Evolutionary conservation across 1,284 basidiomycete genomes (phyloP), one percentile per base, ranked within the genome.

Genomic region (Blastosporella zonata): DNA sequence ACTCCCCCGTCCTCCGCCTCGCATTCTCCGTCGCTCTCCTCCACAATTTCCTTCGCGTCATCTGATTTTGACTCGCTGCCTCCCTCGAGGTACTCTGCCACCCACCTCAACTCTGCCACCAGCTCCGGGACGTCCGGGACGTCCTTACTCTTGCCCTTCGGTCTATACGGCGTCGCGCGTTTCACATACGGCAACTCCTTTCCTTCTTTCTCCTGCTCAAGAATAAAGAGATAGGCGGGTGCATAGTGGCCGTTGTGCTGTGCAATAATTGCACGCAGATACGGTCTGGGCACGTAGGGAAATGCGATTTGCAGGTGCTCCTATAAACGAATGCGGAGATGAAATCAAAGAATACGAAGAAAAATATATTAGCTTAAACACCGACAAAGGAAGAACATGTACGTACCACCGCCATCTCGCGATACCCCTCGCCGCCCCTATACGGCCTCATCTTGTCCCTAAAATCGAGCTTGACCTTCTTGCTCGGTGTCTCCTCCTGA

Each of bases 261-360:
- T 0, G 52, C 41, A 2, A 85, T 67, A 1, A 57, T 62, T 12
- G 58, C 54, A 6, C 75, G 75, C 31, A 89, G 64, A 54, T 80
- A 70, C 0, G 67, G 59, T 48, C 74, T 74, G 0, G 83, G 82
- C 6, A 84, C 72, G 27, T 65, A 65, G 6, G 82, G 79, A 60
- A 84, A 88, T 52, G 83, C 77, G 1, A 59, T 48, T 56, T 71
- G 68, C 1, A 89, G 72, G 54, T 77, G 75, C 25, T 74, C 68
- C 81, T 82, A 47, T 21, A 22, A 31, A 18, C 49, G 40, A 12
- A 31, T 12, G 29, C 29, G 29, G 7, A 31, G 12, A 31, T 31
- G 12, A 13, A 7, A 7, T 9, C 3, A 9, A 3, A 13, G 29
- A 31, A 31, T 6, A n/a, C n/a, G 12, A 6, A 31, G 7, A 21